Percentiles rank a stretch among this genome's conserved stretches.
These are phyloP conservation scores for Cytospora schulzeri DNA, from an alignment of 2,329 filamentous ascomycete species.

Conservation along the genomic window DNA sequence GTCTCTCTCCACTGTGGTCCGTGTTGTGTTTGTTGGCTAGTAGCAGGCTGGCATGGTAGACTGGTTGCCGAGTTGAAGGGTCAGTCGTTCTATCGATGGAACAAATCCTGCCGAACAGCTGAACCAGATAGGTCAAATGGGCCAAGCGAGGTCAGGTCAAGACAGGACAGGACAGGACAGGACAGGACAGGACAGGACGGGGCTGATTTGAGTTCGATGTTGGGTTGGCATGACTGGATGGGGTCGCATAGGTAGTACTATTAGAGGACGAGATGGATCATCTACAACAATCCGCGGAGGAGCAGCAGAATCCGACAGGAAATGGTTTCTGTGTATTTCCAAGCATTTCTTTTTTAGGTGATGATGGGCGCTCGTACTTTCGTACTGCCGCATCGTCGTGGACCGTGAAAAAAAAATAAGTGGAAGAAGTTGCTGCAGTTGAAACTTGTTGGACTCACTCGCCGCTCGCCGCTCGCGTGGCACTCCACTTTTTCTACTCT, in stretches of 20 bases:
- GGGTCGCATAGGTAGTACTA: background rate
- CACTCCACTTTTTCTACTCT: constrained; percentile 15
- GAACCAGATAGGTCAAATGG: background rate
- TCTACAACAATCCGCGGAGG: background rate
- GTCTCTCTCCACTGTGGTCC: background rate
- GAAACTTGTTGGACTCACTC: constrained; percentile 1
- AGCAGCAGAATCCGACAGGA: too few relatives aligned
- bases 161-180: too few relatives aligned
- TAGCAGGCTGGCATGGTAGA: too few relatives aligned
- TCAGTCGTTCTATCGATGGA: background rate
- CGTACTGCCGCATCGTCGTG: background rate
- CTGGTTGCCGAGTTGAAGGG: constrained; percentile 2
- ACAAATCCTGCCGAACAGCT: background rate
- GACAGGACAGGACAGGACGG: background rate
- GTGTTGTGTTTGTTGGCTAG: background rate
- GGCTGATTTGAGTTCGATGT: background rate
- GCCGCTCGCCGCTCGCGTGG: constrained; percentile 22
- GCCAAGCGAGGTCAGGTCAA: too few relatives aligned
- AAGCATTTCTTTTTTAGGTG: background rate
- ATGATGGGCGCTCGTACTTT: background rate
- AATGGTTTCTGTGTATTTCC: background rate
- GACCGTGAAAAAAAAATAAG: background rate
- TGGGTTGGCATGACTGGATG: background rate
- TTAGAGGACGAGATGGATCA: background rate
- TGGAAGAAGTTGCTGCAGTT: background rate